Conservation (phyloP, 2,329 filamentous ascomycete species). For the Zopfia rhizophila region DNA sequence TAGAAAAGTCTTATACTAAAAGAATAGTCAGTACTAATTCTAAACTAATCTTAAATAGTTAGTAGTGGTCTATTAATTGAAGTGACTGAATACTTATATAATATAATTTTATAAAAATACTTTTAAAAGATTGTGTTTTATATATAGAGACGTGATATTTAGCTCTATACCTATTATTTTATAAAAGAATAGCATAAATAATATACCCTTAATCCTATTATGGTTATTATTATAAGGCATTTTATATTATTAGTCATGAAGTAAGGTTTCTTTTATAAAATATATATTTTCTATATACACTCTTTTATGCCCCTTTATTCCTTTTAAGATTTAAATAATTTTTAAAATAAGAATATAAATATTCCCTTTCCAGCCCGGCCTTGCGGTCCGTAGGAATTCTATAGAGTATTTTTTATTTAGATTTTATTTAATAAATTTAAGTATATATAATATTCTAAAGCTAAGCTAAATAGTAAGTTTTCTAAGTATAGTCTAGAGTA, state of each 20-base stretch:
- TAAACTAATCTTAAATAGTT: too few relatives aligned
- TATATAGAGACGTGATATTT: slow-evolving; percentile 6
- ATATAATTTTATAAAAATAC: too few relatives aligned
- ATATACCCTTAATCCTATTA: background rate
- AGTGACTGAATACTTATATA: too few relatives aligned
- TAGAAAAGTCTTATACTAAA: too few relatives aligned
- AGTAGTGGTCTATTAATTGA: too few relatives aligned
- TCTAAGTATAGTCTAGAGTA: slow-evolving; percentile 14
- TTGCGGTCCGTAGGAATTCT: slow-evolving; percentile 7
- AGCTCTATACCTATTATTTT: background rate
- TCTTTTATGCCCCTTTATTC: background rate
- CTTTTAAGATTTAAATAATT: slow-evolving; percentile 1
- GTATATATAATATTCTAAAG: slow-evolving; percentile 12
- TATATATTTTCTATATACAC: background rate
- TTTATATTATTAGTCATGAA: background rate
- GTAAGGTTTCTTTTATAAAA: background rate
- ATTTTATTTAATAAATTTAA: slow-evolving; percentile 4
- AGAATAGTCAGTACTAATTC: too few relatives aligned
- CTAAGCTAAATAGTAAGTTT: slow-evolving; percentile 16
- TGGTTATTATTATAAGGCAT: slow-evolving; percentile 8
- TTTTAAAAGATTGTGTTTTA: slow-evolving; percentile 1
- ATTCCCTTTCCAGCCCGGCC: slow-evolving; percentile 10
- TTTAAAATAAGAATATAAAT: background rate
- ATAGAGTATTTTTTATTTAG: slow-evolving; percentile 11
- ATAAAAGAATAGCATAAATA: slow-evolving; percentile 4